Percentiles rank a stretch among this genome's conserved stretches.
phyloP scores from a whole-genome alignment of 768 basidiomycete genomes.

The Suillus subalutaceus region DNA sequence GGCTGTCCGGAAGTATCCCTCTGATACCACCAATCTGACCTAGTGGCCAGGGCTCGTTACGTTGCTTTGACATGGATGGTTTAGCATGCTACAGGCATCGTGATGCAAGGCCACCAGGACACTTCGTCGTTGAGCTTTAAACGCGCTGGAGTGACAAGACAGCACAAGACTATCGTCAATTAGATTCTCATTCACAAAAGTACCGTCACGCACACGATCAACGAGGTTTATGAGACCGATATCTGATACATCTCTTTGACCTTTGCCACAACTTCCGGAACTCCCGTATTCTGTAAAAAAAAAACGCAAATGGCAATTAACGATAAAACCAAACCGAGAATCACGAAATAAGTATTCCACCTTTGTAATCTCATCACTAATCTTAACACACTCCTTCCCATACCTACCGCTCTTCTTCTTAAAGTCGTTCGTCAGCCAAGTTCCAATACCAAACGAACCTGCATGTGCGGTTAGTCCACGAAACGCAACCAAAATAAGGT shows the following conservation, averaged over 20 bases:
- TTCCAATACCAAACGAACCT: slow-evolving; percentile 95
- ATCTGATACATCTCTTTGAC: background rate
- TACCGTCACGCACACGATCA: background rate
- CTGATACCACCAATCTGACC: too few species aligned
- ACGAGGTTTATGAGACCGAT: background rate
- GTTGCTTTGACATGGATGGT: too few species aligned
- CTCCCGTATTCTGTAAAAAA: slow-evolving; percentile 64
- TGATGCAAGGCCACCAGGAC: too few species aligned
- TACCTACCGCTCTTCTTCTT: slow-evolving; percentile 37
- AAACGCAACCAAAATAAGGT: background rate
- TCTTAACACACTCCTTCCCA: slow-evolving; percentile 79
- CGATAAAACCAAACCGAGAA: background rate
- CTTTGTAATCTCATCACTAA: slow-evolving; percentile 92
- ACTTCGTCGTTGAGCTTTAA: too few species aligned
- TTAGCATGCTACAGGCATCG: too few species aligned
- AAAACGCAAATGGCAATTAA: background rate
- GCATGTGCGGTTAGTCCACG: background rate
- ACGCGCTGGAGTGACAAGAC: background rate
- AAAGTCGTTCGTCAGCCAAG: slow-evolving; percentile 82
- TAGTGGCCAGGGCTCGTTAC: too few species aligned
- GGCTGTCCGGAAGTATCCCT: too few species aligned
- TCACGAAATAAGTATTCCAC: slow-evolving; percentile 31
- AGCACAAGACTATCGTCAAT: slow-evolving; percentile 9
- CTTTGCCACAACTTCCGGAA: slow-evolving; percentile 44
- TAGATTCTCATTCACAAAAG: slow-evolving; percentile 48